phyloP scores from a whole-genome alignment of 225 moss, liverwort and hornwort genomes.

The Antitrichia curtipendula region DNA sequence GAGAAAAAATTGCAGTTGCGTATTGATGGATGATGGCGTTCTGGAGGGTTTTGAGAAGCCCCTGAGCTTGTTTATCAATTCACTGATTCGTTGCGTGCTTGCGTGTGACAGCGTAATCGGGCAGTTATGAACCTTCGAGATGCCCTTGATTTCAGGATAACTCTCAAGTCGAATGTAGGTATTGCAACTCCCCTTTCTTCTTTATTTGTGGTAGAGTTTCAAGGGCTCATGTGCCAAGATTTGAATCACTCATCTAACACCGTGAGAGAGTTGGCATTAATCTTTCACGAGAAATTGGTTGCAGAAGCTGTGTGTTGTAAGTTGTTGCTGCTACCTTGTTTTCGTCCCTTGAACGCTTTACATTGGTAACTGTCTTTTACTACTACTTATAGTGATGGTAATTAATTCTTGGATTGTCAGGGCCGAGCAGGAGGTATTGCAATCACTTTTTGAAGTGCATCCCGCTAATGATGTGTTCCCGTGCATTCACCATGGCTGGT shows the following conservation, averaged over 20 bases:
- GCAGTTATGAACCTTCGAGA: neutral
- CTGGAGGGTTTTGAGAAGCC: neutral
- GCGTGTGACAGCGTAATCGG: neutral
- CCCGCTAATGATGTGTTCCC: neutral
- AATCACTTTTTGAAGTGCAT: neutral
- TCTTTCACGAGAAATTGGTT: neutral
- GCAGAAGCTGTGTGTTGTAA: neutral
- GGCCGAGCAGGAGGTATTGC: neutral
- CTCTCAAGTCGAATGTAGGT: slow-evolving; percentile 8
- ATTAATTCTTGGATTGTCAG: neutral
- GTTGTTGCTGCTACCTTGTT: neutral
- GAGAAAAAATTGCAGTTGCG: neutral
- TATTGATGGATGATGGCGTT: neutral
- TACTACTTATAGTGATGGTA: neutral
- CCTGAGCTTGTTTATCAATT: neutral
- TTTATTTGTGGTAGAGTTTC: neutral
- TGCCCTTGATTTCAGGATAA: slow-evolving; percentile 2
- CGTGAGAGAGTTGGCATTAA: neutral
- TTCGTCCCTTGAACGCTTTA: neutral
- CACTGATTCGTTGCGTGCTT: neutral
- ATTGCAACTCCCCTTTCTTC: neutral
- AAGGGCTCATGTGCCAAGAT: neutral
- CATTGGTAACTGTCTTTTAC: neutral
- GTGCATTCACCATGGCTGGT: neutral
- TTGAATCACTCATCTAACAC: neutral